A percentile compares a stretch with the other conserved stretches of the same genome.
Evolutionary conservation across 2,329 filamentous ascomycete genomes (phyloP).

Genomic region (Xylaria sp.): DNA sequence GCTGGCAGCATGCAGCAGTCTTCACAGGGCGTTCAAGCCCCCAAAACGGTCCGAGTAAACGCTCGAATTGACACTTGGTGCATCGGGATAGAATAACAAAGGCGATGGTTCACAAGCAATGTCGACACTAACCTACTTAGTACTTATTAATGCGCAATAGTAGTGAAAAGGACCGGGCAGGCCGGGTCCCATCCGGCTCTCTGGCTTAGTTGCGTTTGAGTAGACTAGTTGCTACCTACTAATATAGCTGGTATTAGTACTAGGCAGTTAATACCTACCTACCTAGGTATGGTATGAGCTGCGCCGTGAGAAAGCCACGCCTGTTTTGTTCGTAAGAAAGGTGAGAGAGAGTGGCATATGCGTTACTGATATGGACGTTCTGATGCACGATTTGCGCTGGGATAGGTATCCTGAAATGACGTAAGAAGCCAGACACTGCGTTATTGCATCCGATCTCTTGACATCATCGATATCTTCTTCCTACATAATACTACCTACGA

Average conservation of each 20-base stretch:
- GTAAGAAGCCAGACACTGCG: slow-evolving; percentile 32
- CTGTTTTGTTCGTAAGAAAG: slow-evolving; percentile 9
- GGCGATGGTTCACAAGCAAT: too few species aligned
- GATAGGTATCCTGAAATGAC: slow-evolving; percentile 29
- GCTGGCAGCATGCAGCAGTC: not conserved
- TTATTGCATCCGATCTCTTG: slow-evolving; percentile 12
- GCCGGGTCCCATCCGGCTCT: not conserved
- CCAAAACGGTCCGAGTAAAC: not conserved
- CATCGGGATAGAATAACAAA: not conserved
- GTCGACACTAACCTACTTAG: too few species aligned
- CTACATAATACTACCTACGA: not conserved
- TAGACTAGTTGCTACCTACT: not conserved
- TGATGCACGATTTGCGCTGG: slow-evolving; percentile 34
- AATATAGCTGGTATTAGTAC: slow-evolving; percentile 1
- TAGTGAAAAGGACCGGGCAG: too few species aligned
- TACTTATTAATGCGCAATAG: too few species aligned
- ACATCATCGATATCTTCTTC: slow-evolving; percentile 24
- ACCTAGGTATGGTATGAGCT: not conserved
- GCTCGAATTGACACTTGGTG: not conserved
- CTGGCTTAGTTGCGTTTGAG: not conserved
- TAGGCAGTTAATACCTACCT: not conserved
- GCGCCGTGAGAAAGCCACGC: not conserved
- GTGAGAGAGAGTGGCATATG: not conserved
- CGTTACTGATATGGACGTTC: slow-evolving; percentile 2
- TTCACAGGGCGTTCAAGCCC: not conserved